Base-by-base conservation (phyloP, 495 filamentous ascomycete species). In the Penicillium macrosclerotiorum region DNA sequence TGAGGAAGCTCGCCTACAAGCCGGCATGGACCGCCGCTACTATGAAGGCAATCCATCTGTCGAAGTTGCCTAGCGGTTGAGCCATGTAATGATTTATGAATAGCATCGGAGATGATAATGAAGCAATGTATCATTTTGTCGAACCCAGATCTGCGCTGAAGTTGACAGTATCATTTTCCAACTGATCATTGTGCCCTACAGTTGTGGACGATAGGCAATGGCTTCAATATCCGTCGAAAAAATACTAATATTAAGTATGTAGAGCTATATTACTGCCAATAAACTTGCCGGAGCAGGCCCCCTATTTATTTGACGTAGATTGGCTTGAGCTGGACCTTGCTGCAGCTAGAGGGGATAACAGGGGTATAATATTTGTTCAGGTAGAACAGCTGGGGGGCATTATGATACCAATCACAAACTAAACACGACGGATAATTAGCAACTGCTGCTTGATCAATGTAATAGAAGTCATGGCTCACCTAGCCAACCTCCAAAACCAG, bases 321-420 rank as follows among this genome's bases (percentile, higher is more conserved):
- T 18, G 55, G 32, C 47, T 60, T 45, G 24, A 79, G 51, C 25
- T 68, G 34, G 14, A 76, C 73, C 55, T 61, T 53, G 37, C 66
- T 69, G 55, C 76, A 79, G 53, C 65, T 71, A 24, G 55, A 61
- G 16, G 75, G 74, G 12, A 74, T 55, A 0, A 47, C 31, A 13
- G 60, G 16, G 9, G 59, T 13, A 26, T 61, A 63, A 45, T 52
- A 63, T 9, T 37, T 36, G 40, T 70, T 46, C 16, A 71, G 52
- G 55, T 65, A 77, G 64, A 80, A 80, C 5, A 80, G 64, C 54
- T 81, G 77, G 8, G 78, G 77, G 17, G 56, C 65, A 35, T 72
- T 75, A 55, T 79, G 77, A 51, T 57, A 74, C 76, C 78, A 80
- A 42, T 79, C 71, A 38, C 78, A 80, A 5, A 73, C 77, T 80